A percentile compares a stretch with the other conserved stretches of the same genome.
Conservation (phyloP, 1,284 basidiomycete genomes). For the Ceratobasidium sp. region DNA sequence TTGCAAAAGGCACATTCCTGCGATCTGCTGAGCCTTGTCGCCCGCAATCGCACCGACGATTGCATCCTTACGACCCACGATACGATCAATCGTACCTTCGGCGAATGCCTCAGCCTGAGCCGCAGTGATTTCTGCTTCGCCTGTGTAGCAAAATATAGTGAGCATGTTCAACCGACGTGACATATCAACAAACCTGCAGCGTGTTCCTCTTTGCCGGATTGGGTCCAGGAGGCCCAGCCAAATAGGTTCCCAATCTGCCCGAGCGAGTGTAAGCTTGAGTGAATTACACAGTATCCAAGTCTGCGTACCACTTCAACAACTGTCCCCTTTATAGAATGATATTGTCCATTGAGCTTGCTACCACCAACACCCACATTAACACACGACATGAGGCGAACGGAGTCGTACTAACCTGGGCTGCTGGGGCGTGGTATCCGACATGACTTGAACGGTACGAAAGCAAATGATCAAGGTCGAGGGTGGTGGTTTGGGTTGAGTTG, state of each 20-base stretch:
- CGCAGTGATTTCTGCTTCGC: constrained; percentile 56
- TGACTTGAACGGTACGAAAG: constrained; percentile 20
- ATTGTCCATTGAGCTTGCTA: constrained; percentile 55
- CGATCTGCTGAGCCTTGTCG: constrained; percentile 59
- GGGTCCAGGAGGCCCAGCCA: constrained; percentile 51
- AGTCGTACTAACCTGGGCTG: constrained; percentile 16
- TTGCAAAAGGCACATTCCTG: constrained; percentile 53
- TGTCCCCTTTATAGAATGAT: constrained; percentile 52
- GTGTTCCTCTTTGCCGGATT: constrained; percentile 57
- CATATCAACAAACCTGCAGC: constrained; percentile 52
- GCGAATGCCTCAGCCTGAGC: constrained; percentile 53
- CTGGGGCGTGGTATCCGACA: constrained; percentile 21
- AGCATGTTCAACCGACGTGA: background rate
- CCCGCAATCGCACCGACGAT: constrained; percentile 60
- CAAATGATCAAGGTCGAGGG: background rate
- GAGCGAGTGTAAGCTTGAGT: background rate
- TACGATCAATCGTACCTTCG: constrained; percentile 59
- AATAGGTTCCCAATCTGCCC: constrained; percentile 50
- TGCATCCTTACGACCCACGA: constrained; percentile 60
- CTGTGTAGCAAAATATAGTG: background rate
- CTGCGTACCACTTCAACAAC: constrained; percentile 55
- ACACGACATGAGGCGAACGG: background rate
- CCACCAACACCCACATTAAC: constrained; percentile 12
- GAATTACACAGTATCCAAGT: background rate
- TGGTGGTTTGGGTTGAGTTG: background rate